Base-by-base conservation (phyloP, 169 alveolate species). In the Plasmodium gaboni region DNA sequence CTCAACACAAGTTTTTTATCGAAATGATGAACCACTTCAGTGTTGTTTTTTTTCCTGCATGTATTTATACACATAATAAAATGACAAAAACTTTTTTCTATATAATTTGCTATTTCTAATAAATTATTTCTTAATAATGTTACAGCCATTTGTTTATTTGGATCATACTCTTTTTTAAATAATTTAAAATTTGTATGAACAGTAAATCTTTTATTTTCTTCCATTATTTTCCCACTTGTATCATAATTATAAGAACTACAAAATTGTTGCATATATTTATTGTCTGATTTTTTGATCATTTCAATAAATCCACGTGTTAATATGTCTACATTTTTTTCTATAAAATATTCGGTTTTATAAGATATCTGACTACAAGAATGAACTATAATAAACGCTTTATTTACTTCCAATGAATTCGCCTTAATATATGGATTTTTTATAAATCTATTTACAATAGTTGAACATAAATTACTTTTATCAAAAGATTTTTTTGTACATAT, bases 181-280 rank as follows among this genome's bases (percentile, higher is more conserved):
- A 76, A 48, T 46, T 76, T 76, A 24, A 61, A 24, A 48, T 70
- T 68, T 15, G 71, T 63, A 19, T 76, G 70, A 44, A 83, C 57
- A 48, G 73, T 83, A 28, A 68, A 69, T 17, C 85, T 71, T 83
- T 71, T 68, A 15, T 83, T 83, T n/a, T 67, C 85, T 50, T 68
- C 85, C 19, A 83, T 57, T 10, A 83, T 67, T 7, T 83, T 32
- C 13, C 85, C 91, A 10, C n/a, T 26, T 5, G 44, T 22, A 24
- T 83, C 91, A 83, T 55, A 83, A 9, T 83, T 38, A 32, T 55
- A 83, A 19, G 19, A 15, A 46, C 46, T 15, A 17, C 80, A 83
- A 24, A 83, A 61, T 68, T 83, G 73, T 15, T 61, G 85, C 61
- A 83, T 15, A 38, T 83, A 69, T 32, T 19, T 32, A 32, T 55